Conservation (phyloP, 352 stramenopile genomes). For the Pythium guiyangense region DNA sequence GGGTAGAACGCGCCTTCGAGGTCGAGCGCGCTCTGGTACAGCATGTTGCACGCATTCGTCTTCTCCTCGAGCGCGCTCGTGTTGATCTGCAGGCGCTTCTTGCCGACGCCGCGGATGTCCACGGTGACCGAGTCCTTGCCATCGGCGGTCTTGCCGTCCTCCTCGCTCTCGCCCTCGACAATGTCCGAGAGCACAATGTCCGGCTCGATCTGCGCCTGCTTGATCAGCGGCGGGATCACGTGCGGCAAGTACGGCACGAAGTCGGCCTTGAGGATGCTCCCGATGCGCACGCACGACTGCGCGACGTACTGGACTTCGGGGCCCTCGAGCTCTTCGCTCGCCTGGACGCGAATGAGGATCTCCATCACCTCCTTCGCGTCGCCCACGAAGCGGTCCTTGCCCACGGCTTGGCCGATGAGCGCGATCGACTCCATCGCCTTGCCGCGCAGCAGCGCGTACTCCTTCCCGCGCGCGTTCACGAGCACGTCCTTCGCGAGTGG, state of each 20-base stretch:
- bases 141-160: conserved; percentile 49
- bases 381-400: conserved; percentile 71
- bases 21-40: conserved; percentile 84
- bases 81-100: conserved; percentile 86
- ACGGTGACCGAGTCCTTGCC: conserved; percentile 77
- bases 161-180: conserved; percentile 42
- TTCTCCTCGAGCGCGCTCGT: conserved; percentile 84
- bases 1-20: conserved; percentile 79
- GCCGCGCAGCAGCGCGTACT: conserved; percentile 77
- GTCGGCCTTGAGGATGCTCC: conserved; percentile 82
- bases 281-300: conserved; percentile 84
- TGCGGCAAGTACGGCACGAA: conserved; percentile 85
- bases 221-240: conserved; percentile 77
- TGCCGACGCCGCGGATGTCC: conserved; percentile 71
- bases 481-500: conserved; percentile 83
- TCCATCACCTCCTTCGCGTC: conserved; percentile 87
- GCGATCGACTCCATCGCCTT: conserved; percentile 89
- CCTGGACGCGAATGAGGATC: conserved; percentile 74
- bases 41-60: conserved; percentile 86
- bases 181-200: conserved; percentile 80
- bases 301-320: conserved; percentile 84
- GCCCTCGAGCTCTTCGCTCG: conserved; percentile 62
- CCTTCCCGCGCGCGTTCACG: conserved; percentile 63
- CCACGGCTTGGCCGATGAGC: conserved; percentile 84
- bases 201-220: conserved; percentile 75